These are phyloP conservation scores for Aspergillus quadrilineatus DNA, from an alignment of 2,329 filamentous ascomycete genomes.

Conservation along the genomic window DNA sequence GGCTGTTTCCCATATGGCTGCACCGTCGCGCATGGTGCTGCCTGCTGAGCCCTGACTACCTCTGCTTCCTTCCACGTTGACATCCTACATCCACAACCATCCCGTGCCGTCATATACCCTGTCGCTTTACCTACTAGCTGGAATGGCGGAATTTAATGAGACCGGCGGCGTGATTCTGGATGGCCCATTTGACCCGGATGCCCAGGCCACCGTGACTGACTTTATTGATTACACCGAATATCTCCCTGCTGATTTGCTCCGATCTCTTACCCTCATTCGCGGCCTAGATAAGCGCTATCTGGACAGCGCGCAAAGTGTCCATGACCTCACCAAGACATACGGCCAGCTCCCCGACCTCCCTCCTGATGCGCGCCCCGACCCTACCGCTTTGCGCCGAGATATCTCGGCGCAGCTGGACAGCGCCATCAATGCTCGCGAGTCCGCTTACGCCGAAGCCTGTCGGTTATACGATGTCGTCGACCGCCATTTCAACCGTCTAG, in stretches of 20 bases:
- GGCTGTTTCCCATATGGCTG: conserved; percentile 18
- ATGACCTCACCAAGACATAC: conserved; percentile 45
- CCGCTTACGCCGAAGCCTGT: conserved; percentile 56
- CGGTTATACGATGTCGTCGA: conserved; percentile 59
- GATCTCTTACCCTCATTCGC: conserved; percentile 62
- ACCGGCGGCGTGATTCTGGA: conserved; percentile 46
- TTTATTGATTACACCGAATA: conserved; percentile 70
- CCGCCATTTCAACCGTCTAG: conserved; percentile 57
- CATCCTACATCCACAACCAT: conserved; percentile 7
- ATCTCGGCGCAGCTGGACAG: conserved; percentile 58
- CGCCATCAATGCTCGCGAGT: conserved; percentile 57
- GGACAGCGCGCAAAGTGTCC: conserved; percentile 40
- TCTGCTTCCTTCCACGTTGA: conserved; percentile 13
- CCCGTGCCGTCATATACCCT: conserved; percentile 15
- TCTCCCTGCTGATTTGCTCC: conserved; percentile 63
- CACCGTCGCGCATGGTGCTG: conserved; percentile 24
- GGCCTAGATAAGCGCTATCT: conserved; percentile 48
- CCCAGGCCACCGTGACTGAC: conserved; percentile 65
- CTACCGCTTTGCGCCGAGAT: conserved; percentile 52
- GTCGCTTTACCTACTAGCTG: conserved; percentile 25
- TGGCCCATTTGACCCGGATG: conserved; percentile 60
- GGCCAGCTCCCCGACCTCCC: conserved; percentile 53
- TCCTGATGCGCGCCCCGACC: conserved; percentile 50
- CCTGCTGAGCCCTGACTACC: conserved; percentile 18
- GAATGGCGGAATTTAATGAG: conserved; percentile 45